Evolutionary conservation across 2,329 filamentous ascomycete species (phyloP).

Genomic region (Monosporascus cannonballus): DNA sequence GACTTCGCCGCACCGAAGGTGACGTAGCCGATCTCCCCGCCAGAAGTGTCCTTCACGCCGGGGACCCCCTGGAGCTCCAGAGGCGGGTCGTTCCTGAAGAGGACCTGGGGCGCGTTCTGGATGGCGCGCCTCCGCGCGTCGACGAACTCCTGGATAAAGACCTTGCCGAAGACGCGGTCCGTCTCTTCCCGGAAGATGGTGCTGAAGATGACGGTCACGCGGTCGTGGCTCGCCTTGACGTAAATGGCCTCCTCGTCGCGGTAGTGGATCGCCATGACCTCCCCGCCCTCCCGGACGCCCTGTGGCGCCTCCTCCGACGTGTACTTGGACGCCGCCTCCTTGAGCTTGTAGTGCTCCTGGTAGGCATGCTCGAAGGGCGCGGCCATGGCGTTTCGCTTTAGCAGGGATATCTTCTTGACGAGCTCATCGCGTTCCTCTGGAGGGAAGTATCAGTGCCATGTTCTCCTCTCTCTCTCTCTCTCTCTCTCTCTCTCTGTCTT

Average conservation of each 20-base stretch:
- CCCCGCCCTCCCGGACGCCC: slow-evolving; percentile 80
- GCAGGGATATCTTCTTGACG: slow-evolving; percentile 76
- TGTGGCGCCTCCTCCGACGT: slow-evolving; percentile 92
- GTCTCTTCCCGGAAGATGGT: slow-evolving; percentile 98
- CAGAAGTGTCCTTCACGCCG: slow-evolving; percentile 69
- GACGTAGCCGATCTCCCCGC: slow-evolving; percentile 90
- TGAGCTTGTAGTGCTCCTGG: slow-evolving; percentile 79
- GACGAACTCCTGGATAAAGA: slow-evolving; percentile 98
- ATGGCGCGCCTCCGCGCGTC: slow-evolving; percentile 91
- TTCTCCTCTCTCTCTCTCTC: neutral
- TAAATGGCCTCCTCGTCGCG: slow-evolving; percentile 98
- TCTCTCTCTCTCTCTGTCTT: slow-evolving; percentile 2
- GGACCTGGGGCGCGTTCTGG: slow-evolving; percentile 95
- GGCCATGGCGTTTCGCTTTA: slow-evolving; percentile 99
- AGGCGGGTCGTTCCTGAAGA: slow-evolving; percentile 92
- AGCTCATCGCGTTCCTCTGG: slow-evolving; percentile 80
- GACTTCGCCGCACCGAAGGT: slow-evolving; percentile 70
- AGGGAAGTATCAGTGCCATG: slow-evolving; percentile 4
- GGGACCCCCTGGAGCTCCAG: slow-evolving; percentile 83
- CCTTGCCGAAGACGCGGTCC: slow-evolving; percentile 93
- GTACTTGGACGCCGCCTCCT: slow-evolving; percentile 85
- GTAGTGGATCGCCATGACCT: slow-evolving; percentile 96
- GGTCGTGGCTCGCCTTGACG: slow-evolving; percentile 94
- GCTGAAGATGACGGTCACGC: slow-evolving; percentile 98
- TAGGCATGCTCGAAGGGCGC: slow-evolving; percentile 97